phyloP scores from a whole-genome alignment of 768 basidiomycete species.

The Russula lepida region DNA sequence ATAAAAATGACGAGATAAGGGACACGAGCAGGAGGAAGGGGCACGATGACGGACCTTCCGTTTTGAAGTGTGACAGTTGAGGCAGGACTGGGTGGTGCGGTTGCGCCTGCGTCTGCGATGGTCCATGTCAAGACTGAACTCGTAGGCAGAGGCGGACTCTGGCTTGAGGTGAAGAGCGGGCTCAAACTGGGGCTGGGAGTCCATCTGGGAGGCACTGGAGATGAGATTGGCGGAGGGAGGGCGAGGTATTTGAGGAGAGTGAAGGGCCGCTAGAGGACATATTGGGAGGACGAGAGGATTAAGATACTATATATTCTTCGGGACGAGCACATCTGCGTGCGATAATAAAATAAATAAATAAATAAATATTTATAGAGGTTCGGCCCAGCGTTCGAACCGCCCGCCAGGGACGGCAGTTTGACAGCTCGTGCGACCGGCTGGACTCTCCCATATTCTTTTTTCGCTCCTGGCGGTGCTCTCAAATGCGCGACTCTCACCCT shows the following conservation, averaged over 20 bases:
- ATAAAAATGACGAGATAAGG: conserved; percentile 10
- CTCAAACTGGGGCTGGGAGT: conserved; percentile 12
- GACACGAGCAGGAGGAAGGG: conserved; percentile 6
- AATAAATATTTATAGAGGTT: background rate
- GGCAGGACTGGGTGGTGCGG: conserved; percentile 80
- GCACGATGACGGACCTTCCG: conserved; percentile 53
- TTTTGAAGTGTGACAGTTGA: conserved; percentile 91
- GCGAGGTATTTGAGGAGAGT: conserved; percentile 17
- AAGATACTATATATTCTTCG: conserved; percentile 1
- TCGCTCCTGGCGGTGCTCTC: conserved; percentile 14
- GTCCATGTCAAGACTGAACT: conserved; percentile 58
- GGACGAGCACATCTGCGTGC: background rate
- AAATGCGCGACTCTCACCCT: conserved; percentile 17
- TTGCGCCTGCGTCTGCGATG: conserved; percentile 83
- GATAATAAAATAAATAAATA: background rate
- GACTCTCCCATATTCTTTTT: conserved; percentile 18
- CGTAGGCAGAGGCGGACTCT: conserved; percentile 11
- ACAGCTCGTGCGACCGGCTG: conserved; percentile 21
- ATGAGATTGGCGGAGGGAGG: conserved; percentile 8
- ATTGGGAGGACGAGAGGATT: conserved; percentile 4
- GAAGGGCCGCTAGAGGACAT: conserved; percentile 11
- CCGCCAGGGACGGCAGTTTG: conserved; percentile 18
- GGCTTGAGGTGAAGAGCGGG: conserved; percentile 39
- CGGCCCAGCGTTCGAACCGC: background rate
- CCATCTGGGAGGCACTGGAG: conserved; percentile 31